Percentiles rank a stretch among this genome's conserved stretches.
phyloP scores from a whole-genome alignment of 129 eudicot species.

The Centaurea solstitialis region DNA sequence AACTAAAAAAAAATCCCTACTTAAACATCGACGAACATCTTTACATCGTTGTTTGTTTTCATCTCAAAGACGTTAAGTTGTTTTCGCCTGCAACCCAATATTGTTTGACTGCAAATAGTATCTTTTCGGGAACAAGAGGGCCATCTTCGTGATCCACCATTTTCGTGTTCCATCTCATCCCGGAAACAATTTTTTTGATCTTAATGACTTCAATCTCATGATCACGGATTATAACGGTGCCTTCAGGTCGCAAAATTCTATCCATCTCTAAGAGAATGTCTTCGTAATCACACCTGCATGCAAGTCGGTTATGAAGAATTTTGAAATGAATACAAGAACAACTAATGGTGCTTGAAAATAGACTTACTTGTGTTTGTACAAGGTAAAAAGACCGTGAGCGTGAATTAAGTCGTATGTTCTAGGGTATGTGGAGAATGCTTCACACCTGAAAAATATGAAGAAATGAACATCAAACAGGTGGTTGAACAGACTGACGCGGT shows the following conservation, averaged over 20 bases:
- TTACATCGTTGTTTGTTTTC: not conserved
- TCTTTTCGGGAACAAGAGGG: conserved; percentile 53
- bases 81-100: conserved; percentile 64
- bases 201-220: conserved; percentile 45
- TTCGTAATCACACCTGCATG: conserved; percentile 52
- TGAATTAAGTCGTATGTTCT: conserved; percentile 54
- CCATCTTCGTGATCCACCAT: conserved; percentile 71
- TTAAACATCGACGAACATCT: not conserved
- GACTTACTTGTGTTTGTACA: conserved; percentile 50
- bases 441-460: conserved; percentile 45
- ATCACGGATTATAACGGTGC: conserved; percentile 68
- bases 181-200: conserved; percentile 51
- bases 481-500: not conserved
- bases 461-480: not conserved
- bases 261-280: conserved; percentile 80
- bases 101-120: conserved; percentile 58
- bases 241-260: conserved; percentile 76
- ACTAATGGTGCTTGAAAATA: not conserved
- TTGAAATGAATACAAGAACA: not conserved
- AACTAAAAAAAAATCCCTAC: not conserved
- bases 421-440: conserved; percentile 67
- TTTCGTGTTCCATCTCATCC: conserved; percentile 72
- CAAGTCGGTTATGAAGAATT: not conserved
- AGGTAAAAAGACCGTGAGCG: conserved; percentile 48
- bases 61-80: conserved; percentile 37